A percentile compares a stretch with the other conserved stretches of the same genome.
Conservation (phyloP, 331 rosid genomes). For the Phaseolus coccineus region DNA sequence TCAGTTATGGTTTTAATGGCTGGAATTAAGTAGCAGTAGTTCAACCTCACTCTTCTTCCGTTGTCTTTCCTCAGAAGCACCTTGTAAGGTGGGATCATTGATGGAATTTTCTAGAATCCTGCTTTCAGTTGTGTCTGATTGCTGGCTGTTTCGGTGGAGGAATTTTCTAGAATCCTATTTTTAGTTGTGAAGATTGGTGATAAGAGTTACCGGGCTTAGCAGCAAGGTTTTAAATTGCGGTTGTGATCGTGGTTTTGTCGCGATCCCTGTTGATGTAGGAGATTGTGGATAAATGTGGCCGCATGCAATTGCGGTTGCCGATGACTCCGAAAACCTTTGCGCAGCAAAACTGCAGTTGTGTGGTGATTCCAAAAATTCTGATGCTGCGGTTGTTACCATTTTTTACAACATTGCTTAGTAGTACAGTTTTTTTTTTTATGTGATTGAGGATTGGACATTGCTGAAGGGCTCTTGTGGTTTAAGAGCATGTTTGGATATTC, state of each 20-base stretch:
- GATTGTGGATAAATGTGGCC: background rate
- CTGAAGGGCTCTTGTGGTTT: background rate
- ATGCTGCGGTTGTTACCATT: background rate
- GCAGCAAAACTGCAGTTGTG: background rate
- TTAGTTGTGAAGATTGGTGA: constrained; percentile 15
- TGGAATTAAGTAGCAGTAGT: background rate
- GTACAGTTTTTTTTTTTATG: background rate
- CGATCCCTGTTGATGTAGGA: background rate
- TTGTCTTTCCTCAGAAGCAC: no score
- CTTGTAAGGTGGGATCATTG: constrained; percentile 14
- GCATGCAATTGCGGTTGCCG: background rate
- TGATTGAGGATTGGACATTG: background rate
- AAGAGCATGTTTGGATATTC: background rate
- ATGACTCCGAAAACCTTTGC: background rate
- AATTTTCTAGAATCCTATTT: constrained; percentile 15
- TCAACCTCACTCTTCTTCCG: background rate
- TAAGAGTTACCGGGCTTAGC: constrained; percentile 20
- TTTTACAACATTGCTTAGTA: background rate
- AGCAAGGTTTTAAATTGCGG: background rate
- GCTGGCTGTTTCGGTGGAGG: constrained; percentile 27
- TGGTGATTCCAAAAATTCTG: background rate
- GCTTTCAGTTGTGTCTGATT: constrained; percentile 21
- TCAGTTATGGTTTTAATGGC: background rate
- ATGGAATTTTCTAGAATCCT: constrained; percentile 6
- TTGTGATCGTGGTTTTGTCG: background rate